Conservation (phyloP, 805 yeast genomes). For the Metschnikowia cerradonensis region DNA sequence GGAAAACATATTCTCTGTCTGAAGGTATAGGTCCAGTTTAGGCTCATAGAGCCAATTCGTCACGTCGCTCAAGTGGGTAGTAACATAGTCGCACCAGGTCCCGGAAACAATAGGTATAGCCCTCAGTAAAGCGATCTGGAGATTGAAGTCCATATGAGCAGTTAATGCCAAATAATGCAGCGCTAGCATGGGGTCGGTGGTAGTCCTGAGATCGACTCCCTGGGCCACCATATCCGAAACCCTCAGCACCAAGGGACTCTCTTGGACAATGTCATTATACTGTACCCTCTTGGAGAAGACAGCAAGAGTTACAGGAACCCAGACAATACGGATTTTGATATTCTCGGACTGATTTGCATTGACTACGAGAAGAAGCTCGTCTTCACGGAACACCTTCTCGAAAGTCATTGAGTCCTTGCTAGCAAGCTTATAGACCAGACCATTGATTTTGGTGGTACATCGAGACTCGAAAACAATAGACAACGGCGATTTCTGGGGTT, state of each 20-base stretch:
- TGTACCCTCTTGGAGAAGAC: conserved; percentile 13
- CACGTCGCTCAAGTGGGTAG: conserved; percentile 11
- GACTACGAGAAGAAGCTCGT: conserved; percentile 11
- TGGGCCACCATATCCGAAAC: conserved; percentile 9
- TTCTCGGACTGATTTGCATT: conserved; percentile 17
- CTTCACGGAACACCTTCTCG: conserved; percentile 6
- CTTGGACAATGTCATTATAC: conserved; percentile 11
- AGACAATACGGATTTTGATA: conserved; percentile 15
- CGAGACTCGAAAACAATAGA: conserved; percentile 24
- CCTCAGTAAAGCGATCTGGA: conserved; percentile 25
- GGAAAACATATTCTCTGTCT: conserved; percentile 5
- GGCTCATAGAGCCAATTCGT: conserved; percentile 21
- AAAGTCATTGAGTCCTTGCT: conserved; percentile 12
- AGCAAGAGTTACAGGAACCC: conserved; percentile 21
- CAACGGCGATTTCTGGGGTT: conserved; percentile 16
- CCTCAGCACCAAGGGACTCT: conserved; percentile 11
- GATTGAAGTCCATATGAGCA: conserved; percentile 11
- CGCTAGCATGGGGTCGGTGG: conserved; percentile 17
- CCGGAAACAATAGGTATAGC: conserved; percentile 27
- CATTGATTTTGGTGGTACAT: conserved; percentile 30
- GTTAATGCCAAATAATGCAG: conserved; percentile 22
- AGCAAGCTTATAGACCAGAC: conserved; percentile 19
- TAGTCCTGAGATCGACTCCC: conserved; percentile 19
- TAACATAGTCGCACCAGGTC: conserved; percentile 22
- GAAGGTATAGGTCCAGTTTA: conserved; percentile 17